Conservation (phyloP, 768 basidiomycete genomes). For the Boletus tomentosulus region DNA sequence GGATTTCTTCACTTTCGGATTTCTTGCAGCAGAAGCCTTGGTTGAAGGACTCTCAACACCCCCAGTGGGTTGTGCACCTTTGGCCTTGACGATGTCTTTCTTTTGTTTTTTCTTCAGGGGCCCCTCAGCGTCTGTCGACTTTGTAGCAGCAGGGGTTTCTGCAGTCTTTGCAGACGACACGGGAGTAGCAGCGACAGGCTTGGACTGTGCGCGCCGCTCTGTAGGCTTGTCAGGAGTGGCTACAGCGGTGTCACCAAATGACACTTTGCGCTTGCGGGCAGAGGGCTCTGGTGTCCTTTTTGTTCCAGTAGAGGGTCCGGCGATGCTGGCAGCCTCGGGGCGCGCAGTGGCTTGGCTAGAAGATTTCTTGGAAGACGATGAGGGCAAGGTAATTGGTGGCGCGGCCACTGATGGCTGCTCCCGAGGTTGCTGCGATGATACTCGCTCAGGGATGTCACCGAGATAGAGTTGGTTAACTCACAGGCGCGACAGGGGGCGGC, state of each 20-base stretch:
- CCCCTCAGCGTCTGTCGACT: not conserved
- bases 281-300: not conserved
- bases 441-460: not conserved
- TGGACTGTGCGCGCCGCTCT: conserved; percentile 6
- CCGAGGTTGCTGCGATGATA: not conserved
- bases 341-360: not conserved
- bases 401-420: not conserved
- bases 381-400: not conserved
- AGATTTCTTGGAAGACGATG: not conserved
- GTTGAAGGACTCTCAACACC: conserved; percentile 1
- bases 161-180: not conserved
- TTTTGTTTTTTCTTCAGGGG: conserved; percentile 20
- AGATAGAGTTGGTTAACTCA: conserved; percentile 6
- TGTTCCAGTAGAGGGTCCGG: not conserved
- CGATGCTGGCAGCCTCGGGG: not conserved
- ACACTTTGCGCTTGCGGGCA: conserved; percentile 28
- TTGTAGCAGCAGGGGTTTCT: not conserved
- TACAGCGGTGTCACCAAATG: not conserved
- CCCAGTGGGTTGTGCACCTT: conserved; percentile 2
- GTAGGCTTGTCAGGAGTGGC: not conserved
- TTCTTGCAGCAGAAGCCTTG: conserved; percentile 4
- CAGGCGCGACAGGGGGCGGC: not conserved
- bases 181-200: not conserved
- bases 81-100: conserved; percentile 1
- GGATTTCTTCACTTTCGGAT: conserved; percentile 8